Evolutionary conservation across 2,329 filamentous ascomycete genomes (phyloP), one percentile per base, ranked within the genome.

Genomic region (Talaromyces sp.): DNA sequence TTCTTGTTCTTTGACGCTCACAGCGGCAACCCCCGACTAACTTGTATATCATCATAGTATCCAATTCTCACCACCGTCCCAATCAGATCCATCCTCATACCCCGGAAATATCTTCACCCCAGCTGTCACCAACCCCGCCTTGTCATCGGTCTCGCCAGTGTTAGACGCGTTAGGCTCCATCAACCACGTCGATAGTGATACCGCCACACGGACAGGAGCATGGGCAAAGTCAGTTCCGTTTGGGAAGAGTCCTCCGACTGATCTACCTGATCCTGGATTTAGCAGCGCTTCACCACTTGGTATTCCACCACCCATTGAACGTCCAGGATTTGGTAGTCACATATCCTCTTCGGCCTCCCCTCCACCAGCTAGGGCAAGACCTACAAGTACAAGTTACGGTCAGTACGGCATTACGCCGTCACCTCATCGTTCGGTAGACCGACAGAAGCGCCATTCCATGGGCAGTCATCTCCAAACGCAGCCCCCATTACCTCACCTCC

Each of bases 401-500:
- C 77, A 75, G 62, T 67, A 74, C 45, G 77, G 72, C 66, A 76
- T 75, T 63, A 73, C 74, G 49, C 67, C 75, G 4, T 75, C 78
- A 15, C 73, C 76, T 49, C 75, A 78, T 64, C 73, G 71, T 58
- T 79, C 78, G 8, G 65, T 70, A 17, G 78, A 80, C 61, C 72
- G 75, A 62, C 72, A 77, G 17, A 77, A 79, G 66, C 78, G 77
- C 37, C 70, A 77, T 62, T 79, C 77, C 25, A 70, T 76, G 52
- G 76, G 73, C 27, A 74, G 71, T 63, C 74, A 77, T 9, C 74
- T 75, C 68, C 72, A 73, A 65, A 73, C 74, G 27, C 69, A 75
- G 22, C 73, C 74, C 31, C 89, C 90, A 3, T 84, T 89, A 10
- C 90, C 91, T 3, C 90, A 93, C 73, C 86, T 92, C 66, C 85